Conservation (phyloP, 2,329 filamentous ascomycete genomes). For the Alternaria conjuncta region DNA sequence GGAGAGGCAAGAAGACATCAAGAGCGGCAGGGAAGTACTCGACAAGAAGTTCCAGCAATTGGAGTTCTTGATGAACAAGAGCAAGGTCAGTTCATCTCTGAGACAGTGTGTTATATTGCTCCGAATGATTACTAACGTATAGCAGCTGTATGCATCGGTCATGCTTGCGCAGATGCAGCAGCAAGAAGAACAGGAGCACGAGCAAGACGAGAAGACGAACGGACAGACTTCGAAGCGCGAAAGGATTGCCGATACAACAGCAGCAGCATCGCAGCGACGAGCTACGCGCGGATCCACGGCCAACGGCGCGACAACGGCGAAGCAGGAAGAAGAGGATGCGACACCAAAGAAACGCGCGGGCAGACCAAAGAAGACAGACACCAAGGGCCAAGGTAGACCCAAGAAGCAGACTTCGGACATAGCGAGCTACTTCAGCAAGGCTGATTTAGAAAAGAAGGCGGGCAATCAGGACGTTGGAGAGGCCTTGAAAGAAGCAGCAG, state of each 20-base stretch:
- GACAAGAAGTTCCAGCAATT: conserved; percentile 60
- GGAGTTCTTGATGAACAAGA: conserved; percentile 60
- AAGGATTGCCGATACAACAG: conserved; percentile 55
- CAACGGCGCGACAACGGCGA: conserved; percentile 15
- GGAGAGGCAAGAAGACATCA: conserved; percentile 55
- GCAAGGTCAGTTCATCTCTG: conserved; percentile 45
- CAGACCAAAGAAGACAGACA: conserved; percentile 48
- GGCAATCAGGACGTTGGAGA: conserved; percentile 62
- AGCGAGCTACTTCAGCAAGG: conserved; percentile 66
- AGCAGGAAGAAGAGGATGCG: conserved; percentile 27
- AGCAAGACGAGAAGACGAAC: conserved; percentile 53
- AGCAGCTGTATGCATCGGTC: conserved; percentile 56
- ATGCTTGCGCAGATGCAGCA: conserved; percentile 61
- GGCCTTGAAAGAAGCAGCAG: conserved; percentile 64
- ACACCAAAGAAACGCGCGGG: conserved; percentile 40
- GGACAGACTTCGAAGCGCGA: conserved; percentile 55
- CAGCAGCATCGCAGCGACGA: conserved; percentile 54
- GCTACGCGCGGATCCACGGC: conserved; percentile 51
- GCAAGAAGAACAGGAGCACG: conserved; percentile 57
- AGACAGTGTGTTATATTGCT: too few species aligned
- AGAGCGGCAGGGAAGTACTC: conserved; percentile 53
- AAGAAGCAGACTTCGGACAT: conserved; percentile 57
- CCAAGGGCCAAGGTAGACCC: conserved; percentile 43
- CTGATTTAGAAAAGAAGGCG: conserved; percentile 61
- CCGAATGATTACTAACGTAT: conserved; percentile 1